A percentile compares a stretch with the other conserved stretches of the same genome.
These are phyloP conservation scores for Mytilinidion resinicola DNA, from an alignment of 495 filamentous ascomycete genomes.

Conservation along the genomic window DNA sequence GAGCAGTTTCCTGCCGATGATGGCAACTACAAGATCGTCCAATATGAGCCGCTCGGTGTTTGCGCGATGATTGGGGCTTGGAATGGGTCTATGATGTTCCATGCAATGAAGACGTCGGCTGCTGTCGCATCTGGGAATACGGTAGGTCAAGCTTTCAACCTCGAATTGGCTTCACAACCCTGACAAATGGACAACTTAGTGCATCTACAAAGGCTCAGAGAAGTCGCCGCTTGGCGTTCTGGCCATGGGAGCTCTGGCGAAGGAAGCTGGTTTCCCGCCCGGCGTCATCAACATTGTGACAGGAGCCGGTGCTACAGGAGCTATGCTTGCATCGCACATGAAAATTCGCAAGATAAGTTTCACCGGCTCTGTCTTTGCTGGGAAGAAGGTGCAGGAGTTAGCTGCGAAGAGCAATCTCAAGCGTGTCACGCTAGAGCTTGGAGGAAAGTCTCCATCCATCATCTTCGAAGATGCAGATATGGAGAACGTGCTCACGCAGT, in stretches of 20 bases:
- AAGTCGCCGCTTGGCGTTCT: slow-evolving; percentile 30
- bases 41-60: slow-evolving; percentile 37
- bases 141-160: slow-evolving; percentile 5
- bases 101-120: slow-evolving; percentile 32
- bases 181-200: neutral
- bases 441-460: slow-evolving; percentile 35
- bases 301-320: slow-evolving; percentile 30
- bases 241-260: slow-evolving; percentile 29
- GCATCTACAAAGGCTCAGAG: slow-evolving; percentile 35
- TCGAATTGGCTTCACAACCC: too few species aligned
- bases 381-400: slow-evolving; percentile 31
- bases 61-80: slow-evolving; percentile 36
- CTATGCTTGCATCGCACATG: slow-evolving; percentile 35
- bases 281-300: slow-evolving; percentile 36
- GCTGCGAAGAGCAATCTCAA: slow-evolving; percentile 36
- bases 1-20: slow-evolving; percentile 27
- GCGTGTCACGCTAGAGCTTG: slow-evolving; percentile 35
- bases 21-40: slow-evolving; percentile 37
- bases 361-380: slow-evolving; percentile 31
- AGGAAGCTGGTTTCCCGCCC: slow-evolving; percentile 38
- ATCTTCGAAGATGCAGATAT: slow-evolving; percentile 38
- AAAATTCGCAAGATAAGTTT: slow-evolving; percentile 36
- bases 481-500: slow-evolving; percentile 31
- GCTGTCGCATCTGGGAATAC: slow-evolving; percentile 35
- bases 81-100: slow-evolving; percentile 31